Evolutionary conservation across 768 basidiomycete genomes (phyloP).

Genomic region (Leucosporidium creatinivorum): DNA sequence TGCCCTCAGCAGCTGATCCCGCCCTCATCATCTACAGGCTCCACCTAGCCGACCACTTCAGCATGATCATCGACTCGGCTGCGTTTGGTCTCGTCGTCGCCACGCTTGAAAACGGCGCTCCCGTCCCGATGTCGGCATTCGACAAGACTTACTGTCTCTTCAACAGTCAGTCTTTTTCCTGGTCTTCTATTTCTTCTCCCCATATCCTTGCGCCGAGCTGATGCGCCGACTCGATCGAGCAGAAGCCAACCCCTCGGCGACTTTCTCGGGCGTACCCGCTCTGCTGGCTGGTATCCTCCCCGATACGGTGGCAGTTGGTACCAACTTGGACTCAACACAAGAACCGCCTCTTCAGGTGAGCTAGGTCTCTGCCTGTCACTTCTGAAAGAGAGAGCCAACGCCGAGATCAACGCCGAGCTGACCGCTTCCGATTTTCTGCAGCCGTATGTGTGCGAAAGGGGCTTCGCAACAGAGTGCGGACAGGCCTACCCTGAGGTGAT

Average conservation of each 20-base stretch:
- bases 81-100: slow-evolving; percentile 36
- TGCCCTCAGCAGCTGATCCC: no score
- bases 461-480: neutral
- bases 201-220: no score
- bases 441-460: neutral
- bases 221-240: no score
- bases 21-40: no score
- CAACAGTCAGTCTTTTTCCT: neutral
- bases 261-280: no score
- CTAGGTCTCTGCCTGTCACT: neutral
- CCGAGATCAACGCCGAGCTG: neutral
- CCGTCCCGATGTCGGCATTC: slow-evolving; percentile 13
- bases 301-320: neutral
- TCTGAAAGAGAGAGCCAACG: no score
- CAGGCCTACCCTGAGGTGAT: no score
- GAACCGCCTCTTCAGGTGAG: neutral
- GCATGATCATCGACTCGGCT: slow-evolving; percentile 35
- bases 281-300: no score
- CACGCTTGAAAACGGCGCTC: slow-evolving; percentile 31
- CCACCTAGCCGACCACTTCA: slow-evolving; percentile 16
- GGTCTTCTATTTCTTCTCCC: no score
- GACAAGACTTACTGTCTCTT: slow-evolving; percentile 7
- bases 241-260: neutral
- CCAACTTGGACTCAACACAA: neutral
- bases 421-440: neutral